Evolutionary conservation across 306 rosid species (phyloP).

Genomic region (Vachellia pachyceras): DNA sequence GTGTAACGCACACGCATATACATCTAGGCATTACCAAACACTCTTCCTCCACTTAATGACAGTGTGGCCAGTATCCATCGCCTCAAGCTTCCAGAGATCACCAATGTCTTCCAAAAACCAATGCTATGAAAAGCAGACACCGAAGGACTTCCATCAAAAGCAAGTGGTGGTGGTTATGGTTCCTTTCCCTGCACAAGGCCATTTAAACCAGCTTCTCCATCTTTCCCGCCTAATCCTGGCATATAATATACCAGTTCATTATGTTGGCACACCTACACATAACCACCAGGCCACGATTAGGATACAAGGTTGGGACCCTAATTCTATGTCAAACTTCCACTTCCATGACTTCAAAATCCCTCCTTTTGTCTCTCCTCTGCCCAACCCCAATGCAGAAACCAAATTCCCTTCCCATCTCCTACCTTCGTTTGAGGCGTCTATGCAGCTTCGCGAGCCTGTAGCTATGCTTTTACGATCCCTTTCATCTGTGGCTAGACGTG

Average conservation of each 20-base stretch:
- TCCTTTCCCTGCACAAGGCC: conserved; percentile 83
- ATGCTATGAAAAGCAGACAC: conserved; percentile 23
- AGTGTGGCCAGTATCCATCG: neutral
- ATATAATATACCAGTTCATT: conserved; percentile 62
- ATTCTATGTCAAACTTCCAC: conserved; percentile 42
- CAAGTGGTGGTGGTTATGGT: conserved; percentile 61
- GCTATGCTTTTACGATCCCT: conserved; percentile 48
- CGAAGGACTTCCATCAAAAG: conserved; percentile 25
- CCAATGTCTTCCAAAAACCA: conserved; percentile 41
- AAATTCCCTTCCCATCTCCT: conserved; percentile 71
- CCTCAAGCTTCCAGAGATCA: conserved; percentile 33
- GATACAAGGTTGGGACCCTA: conserved; percentile 61
- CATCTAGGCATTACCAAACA: neutral
- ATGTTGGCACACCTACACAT: conserved; percentile 59
- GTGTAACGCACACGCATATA: neutral
- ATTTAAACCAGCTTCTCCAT: conserved; percentile 88
- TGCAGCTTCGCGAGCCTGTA: conserved; percentile 52
- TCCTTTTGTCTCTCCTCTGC: conserved; percentile 52
- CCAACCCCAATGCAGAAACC: conserved; percentile 47
- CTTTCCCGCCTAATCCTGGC: conserved; percentile 62
- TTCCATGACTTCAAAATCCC: conserved; percentile 61
- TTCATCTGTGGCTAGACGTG: conserved; percentile 47
- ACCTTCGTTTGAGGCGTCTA: conserved; percentile 58
- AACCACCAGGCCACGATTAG: conserved; percentile 64
- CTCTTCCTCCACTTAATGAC: neutral